Evolutionary conservation across 768 basidiomycete species (phyloP), one percentile per base, ranked within the genome.

Genomic region (Lactarius vividus): DNA sequence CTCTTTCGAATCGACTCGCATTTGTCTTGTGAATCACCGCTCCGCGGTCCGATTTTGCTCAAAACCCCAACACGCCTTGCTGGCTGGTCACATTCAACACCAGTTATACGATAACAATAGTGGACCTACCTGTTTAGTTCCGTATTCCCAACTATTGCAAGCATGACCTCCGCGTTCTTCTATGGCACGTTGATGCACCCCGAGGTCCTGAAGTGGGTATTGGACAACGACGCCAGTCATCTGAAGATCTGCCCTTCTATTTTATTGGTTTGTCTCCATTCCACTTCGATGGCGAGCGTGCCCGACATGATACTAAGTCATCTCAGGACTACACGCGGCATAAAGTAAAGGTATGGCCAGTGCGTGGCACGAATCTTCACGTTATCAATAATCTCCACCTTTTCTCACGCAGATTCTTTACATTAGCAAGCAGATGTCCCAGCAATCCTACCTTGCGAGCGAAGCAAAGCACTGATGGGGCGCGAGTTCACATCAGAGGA

Each of bases 101-200:
- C 9, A 35, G 33, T 10, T n/a, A 46, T 35, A 35, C 33, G 44
- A 23, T 46, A 46, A n/a, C 44, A 46, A 46, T n/a, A 18, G 42
- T 42, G 42, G 18, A 5, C 42, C 42, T 42, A 44, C 44, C 44
- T n/a, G 62, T 28, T 18, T 23, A 20, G 11, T 9, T 20, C 46
- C 20, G 39, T 18, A 7, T 39, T 26, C 46, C n/a, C 46, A 2
- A 26, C 13, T 5, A 10, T 31, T n/a, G 33, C 46, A 13, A 29
- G 20, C 18, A 79, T 79, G 77, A 54, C 74, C 66, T 76, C 79
- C 28, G 88, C 88, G n/a, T 96, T 95, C 76, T 91, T 94, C 79
- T 94, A 96, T 75, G 96, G 96, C 15, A 96, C 92, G 0, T 79
- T 97, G 26, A 87, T 95, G 82, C 92, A 95, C 71, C 94, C 94